Base-by-base conservation (phyloP, 306 rosid species). In the Acmispon strigosus region DNA sequence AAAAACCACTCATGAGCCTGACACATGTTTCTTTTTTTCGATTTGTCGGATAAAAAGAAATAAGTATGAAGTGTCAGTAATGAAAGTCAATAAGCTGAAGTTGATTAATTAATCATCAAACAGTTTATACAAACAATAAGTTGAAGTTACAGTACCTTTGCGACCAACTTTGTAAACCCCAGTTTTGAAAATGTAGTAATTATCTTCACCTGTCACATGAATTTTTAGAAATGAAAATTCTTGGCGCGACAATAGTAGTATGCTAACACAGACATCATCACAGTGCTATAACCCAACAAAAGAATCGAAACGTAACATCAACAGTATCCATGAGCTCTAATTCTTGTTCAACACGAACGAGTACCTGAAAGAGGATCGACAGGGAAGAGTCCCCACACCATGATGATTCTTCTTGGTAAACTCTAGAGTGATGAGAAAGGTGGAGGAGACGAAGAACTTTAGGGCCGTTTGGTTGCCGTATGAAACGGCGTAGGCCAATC, bases 301-400 rank as follows among this genome's bases (percentile, higher is more conserved):
- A 20, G 14, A 80, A 72, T 1, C 37, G 57, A 76, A 59, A 34
- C 6, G 5, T 8, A 22, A 22, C 56, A 20, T 34, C 19, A 57
- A 13, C 9, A 34, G 12, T 10, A 8, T 50, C 13, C 11, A 1
- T 20, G 58, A 65, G 60, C 62, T 9, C 6, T 22, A 32, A 12
- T 44, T 37, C 17, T 36, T 57, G 50, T 32, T 70, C n/a, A n/a
- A n/a, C n/a, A n/a, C n/a, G 22, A 53, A 47, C 42, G 10, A 13
- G n/a, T 53, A 87, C 98, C 96, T 36, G 89, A 76, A 62, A 81
- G 86, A 76, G 90, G 86, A 42, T 90, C 96, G 10, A 73, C 76
- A 47, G 98, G 97, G 73, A 87, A 82, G 74, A 93, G 81, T 10
- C 88, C 96, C 93, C 92, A 93, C 53, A 93, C 98, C 98, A 93